Conservation (phyloP, 2,329 filamentous ascomycete genomes). For the Pestalotiopsis sp. region DNA sequence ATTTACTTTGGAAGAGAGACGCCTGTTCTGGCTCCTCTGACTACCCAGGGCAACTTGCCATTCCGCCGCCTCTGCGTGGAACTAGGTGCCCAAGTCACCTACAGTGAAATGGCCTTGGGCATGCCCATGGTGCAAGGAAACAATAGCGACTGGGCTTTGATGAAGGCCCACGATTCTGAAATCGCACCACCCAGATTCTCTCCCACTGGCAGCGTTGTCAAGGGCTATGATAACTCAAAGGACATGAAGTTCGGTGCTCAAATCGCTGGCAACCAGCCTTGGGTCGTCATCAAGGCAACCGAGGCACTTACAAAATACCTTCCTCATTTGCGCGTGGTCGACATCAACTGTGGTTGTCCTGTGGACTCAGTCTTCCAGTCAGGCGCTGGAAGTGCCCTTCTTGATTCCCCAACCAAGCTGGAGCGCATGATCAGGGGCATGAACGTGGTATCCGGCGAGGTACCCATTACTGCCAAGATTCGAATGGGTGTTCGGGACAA, state of each 20-base stretch:
- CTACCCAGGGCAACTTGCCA: conserved; percentile 94
- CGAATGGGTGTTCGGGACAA: conserved; percentile 85
- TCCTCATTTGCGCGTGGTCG: conserved; percentile 85
- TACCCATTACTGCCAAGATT: conserved; percentile 94
- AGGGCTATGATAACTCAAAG: conserved; percentile 78
- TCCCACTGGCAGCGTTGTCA: conserved; percentile 59
- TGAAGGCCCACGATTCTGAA: conserved; percentile 91
- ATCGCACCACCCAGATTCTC: conserved; percentile 70
- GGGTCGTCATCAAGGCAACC: conserved; percentile 85
- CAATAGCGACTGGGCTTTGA: conserved; percentile 90
- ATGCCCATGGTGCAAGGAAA: conserved; percentile 87
- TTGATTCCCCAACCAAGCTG: conserved; percentile 86
- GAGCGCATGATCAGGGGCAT: conserved; percentile 96
- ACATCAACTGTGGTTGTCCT: conserved; percentile 95
- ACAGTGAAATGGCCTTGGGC: conserved; percentile 97
- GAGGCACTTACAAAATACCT: conserved; percentile 78
- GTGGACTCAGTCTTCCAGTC: conserved; percentile 91
- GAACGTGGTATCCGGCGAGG: conserved; percentile 88
- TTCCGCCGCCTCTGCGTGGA: conserved; percentile 90
- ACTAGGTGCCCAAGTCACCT: conserved; percentile 89
- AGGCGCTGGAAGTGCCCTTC: conserved; percentile 86
- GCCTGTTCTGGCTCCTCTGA: conserved; percentile 89
- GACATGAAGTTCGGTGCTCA: conserved; percentile 92
- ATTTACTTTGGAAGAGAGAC: conserved; percentile 96
- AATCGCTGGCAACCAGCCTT: conserved; percentile 90